Conservation (phyloP, 106 monocot species). For the Vanilla planifolia region DNA sequence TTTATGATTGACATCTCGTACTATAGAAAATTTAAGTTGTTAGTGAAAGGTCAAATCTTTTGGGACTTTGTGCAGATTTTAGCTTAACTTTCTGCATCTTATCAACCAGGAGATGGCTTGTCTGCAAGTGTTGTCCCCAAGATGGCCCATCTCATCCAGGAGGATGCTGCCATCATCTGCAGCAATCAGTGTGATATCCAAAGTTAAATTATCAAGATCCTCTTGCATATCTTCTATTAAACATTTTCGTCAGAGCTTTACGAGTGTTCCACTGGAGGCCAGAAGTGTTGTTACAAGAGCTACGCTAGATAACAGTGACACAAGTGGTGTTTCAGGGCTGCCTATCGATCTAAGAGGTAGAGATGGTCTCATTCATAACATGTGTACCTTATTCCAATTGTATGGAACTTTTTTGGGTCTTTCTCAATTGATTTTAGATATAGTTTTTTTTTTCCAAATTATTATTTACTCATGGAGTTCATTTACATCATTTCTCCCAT, state of each 20-base stretch:
- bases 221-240: conserved; percentile 16
- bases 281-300: conserved; percentile 39
- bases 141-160: no score
- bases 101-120: no score
- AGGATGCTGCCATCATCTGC: conserved; percentile 16
- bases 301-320: conserved; percentile 37
- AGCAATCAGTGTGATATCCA: neutral
- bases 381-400: neutral
- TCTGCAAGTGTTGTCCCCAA: conserved; percentile 24
- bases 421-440: no score
- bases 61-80: no score
- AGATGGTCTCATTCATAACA: neutral
- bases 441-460: neutral
- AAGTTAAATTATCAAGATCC: conserved; percentile 18
- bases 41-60: no score
- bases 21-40: no score
- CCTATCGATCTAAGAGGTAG: conserved; percentile 59
- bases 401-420: neutral
- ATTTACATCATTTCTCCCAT: neutral
- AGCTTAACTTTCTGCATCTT: no score
- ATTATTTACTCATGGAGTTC: neutral
- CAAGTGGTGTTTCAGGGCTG: conserved; percentile 29
- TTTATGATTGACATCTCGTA: no score
- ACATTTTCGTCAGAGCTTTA: conserved; percentile 12
- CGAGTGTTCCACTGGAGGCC: conserved; percentile 14